Base-by-base conservation (phyloP, 108 stramenopile genomes). In the Skeletonema tropicum region DNA sequence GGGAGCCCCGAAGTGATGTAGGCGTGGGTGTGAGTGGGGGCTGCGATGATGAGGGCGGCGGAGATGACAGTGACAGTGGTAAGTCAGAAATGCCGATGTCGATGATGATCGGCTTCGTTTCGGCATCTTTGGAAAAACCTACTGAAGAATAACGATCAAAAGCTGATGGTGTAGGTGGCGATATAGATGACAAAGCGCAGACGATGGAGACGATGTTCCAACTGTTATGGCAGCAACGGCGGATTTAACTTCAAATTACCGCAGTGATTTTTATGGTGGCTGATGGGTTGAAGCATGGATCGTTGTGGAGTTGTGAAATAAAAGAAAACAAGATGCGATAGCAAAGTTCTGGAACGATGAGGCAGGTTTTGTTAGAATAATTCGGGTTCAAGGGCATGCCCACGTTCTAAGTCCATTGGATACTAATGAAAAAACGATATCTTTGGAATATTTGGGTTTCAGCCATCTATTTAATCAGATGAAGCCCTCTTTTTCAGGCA, bases 1-100 rank as follows among this genome's bases (percentile, higher is more conserved):
- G 90, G 90, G 19, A 91, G 68, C 6, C 74, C 84, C 10, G 84
- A 77, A 19, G 80, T 86, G 26, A 83, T 62, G 73, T 86, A 86
- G 25, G 81, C 65, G 25, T 55, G 6, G 7, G 23, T 11, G 23
- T 7, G 2, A 23, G 21, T 7, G 7, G 52, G 52, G 2, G 52
- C 52, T 25, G 23, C 17, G 21, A 55, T 25, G 0, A 55, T n/a
- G 42, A 45, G 42, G 42, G 42, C 52, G 21, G 52, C n/a, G 23
- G 52, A 55, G 23, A n/a, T 23, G 23, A 55, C 6, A 23, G 52
- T 25, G n/a, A n/a, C n/a, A 6, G 42, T n/a, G n/a, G n/a, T n/a
- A n/a, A 45, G 42, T 45, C 42, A 45, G 0, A 15, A 55, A 49
- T 49, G 19, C 19, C 19, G 17, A 17, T 49, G 26, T 35, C 5